These are phyloP conservation scores for Melanomma pulvis-pyrius DNA, from an alignment of 495 filamentous ascomycete species.

Conservation along the genomic window DNA sequence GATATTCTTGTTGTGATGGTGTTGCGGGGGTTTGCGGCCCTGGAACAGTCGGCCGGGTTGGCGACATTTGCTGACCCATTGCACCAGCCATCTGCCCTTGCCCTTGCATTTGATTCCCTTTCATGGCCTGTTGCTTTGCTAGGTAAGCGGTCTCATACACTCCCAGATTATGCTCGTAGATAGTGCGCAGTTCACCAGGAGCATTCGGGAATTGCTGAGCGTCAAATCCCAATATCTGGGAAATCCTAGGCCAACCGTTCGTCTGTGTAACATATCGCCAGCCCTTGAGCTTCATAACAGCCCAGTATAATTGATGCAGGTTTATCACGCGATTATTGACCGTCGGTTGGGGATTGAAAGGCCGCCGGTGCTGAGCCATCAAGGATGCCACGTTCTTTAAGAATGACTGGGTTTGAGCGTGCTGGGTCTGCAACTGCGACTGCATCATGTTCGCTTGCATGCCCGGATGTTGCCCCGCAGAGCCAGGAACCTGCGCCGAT, in stretches of 20 bases:
- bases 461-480: slow-evolving; percentile 46
- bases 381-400: slow-evolving; percentile 72
- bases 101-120: slow-evolving; percentile 36
- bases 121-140: slow-evolving; percentile 17
- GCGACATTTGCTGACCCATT: slow-evolving; percentile 47
- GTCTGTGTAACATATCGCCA: slow-evolving; percentile 69
- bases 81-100: slow-evolving; percentile 47
- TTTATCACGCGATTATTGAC: slow-evolving; percentile 72
- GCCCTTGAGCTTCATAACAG: slow-evolving; percentile 70
- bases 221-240: slow-evolving; percentile 67
- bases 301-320: slow-evolving; percentile 72
- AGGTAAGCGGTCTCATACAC: slow-evolving; percentile 60
- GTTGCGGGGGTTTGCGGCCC: slow-evolving; percentile 43
- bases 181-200: slow-evolving; percentile 65
- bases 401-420: slow-evolving; percentile 51
- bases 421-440: slow-evolving; percentile 24
- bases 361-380: slow-evolving; percentile 68
- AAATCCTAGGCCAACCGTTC: slow-evolving; percentile 72
- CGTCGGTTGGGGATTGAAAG: slow-evolving; percentile 68
- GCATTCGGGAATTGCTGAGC: slow-evolving; percentile 66
- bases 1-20: slow-evolving; percentile 45
- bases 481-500: slow-evolving; percentile 35
- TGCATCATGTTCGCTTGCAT: slow-evolving; percentile 56
- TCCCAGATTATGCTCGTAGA: slow-evolving; percentile 74
- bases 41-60: slow-evolving; percentile 53